Conservation (phyloP, 176 grass and related monocot species). For the Thinopyrum elongatum region DNA sequence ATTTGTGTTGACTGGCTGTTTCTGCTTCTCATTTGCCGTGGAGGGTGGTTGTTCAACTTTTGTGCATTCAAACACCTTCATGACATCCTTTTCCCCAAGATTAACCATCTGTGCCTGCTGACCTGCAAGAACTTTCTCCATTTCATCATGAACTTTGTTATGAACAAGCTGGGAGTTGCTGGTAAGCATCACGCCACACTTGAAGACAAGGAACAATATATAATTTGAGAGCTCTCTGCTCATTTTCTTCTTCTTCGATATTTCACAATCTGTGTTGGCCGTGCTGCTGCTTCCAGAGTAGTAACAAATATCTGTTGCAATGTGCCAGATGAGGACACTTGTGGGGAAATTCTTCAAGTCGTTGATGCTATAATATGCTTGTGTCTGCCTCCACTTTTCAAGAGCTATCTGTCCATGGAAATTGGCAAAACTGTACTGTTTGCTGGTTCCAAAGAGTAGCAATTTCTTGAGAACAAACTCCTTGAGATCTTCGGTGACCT, state of each 20-base stretch:
- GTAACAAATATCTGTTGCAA: constrained; percentile 1
- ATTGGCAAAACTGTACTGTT: not conserved
- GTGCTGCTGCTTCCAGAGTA: not conserved
- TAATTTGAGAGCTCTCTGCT: not conserved
- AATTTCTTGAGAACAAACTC: not conserved
- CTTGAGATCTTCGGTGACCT: not conserved
- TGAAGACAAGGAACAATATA: not conserved
- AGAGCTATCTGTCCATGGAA: not conserved
- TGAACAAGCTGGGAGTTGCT: not conserved
- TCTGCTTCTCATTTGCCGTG: rapidly evolving
- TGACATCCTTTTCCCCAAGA: not conserved
- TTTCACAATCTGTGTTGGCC: not conserved
- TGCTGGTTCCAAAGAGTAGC: rapidly evolving
- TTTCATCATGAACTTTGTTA: not conserved
- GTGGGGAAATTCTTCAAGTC: not conserved
- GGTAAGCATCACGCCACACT: not conserved
- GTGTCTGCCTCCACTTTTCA: not conserved
- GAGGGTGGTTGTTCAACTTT: not conserved
- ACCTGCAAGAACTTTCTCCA: rapidly evolving
- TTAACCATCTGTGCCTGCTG: rapidly evolving
- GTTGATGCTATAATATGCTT: too few relatives aligned
- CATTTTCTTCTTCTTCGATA: not conserved
- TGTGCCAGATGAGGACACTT: not conserved
- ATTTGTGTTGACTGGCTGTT: rapidly evolving
- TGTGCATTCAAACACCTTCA: not conserved